Evolutionary conservation across 2,329 filamentous ascomycete genomes (phyloP).

Genomic region (Knoxdaviesia proteae): DNA sequence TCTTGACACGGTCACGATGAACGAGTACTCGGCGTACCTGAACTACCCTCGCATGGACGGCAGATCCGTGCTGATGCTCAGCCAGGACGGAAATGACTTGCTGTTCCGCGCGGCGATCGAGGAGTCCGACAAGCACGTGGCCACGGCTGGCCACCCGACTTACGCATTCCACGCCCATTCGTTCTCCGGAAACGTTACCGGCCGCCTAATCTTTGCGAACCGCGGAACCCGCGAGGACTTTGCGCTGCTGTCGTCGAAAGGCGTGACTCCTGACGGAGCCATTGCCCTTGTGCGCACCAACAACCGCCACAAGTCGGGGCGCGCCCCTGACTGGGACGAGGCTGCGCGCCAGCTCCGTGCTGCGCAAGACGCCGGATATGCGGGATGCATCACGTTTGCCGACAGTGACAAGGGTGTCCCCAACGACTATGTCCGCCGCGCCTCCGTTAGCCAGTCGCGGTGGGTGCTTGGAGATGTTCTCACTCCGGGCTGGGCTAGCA

Average conservation of each 20-base stretch:
- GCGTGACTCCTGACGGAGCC: constrained; percentile 54
- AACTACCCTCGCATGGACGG: constrained; percentile 73
- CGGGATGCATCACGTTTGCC: constrained; percentile 78
- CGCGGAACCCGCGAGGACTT: constrained; percentile 79
- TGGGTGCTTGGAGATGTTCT: constrained; percentile 82
- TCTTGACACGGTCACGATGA: constrained; percentile 55
- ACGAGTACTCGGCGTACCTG: constrained; percentile 73
- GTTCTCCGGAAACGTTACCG: constrained; percentile 65
- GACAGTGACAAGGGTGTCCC: constrained; percentile 77
- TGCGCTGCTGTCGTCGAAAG: constrained; percentile 44
- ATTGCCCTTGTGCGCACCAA: constrained; percentile 71
- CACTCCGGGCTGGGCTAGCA: constrained; percentile 69
- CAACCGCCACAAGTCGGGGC: constrained; percentile 43
- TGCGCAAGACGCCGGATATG: constrained; percentile 69
- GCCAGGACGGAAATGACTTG: constrained; percentile 36
- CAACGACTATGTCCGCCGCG: constrained; percentile 62
- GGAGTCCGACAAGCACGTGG: constrained; percentile 48
- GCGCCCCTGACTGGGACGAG: too few relatives aligned
- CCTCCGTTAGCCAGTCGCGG: constrained; percentile 58
- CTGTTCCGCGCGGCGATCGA: constrained; percentile 68
- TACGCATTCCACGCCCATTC: constrained; percentile 76
- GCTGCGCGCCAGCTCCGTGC: constrained; percentile 70
- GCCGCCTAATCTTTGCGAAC: constrained; percentile 79
- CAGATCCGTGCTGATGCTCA: constrained; percentile 61
- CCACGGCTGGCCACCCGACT: constrained; percentile 45